Base-by-base conservation (phyloP, 495 filamentous ascomycete species). In the Lophiotrema nucula region DNA sequence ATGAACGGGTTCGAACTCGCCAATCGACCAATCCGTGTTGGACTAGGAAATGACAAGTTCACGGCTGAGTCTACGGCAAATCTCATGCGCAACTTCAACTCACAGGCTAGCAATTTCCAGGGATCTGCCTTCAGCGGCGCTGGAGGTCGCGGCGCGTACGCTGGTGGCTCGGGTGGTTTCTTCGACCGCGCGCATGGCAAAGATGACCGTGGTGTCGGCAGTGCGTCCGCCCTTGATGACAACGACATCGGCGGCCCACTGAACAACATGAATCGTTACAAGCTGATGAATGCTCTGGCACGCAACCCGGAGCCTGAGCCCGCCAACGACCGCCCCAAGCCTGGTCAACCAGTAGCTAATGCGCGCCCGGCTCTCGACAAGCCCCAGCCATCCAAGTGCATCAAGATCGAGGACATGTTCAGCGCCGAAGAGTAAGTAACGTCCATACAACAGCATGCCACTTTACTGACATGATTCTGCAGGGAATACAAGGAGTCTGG, bases 1-100 rank as follows among this genome's bases (percentile, higher is more conserved):
- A 97, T 99, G 93, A 99, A 99, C 76, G 91, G 92, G 46, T 99
- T 96, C 77, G 95, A 97, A 73, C 88, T 99, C 69, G 95, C 92
- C 69, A 92, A 92, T 76, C 91, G 95, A 67, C 90, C 89, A 51
- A 97, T 99, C 69, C 89, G 95, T 69, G 95, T 99, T 75, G 95
- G 95, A 73, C 90, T 99, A 79, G 95, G 95, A 75, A 99, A 96
- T 78, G 95, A 99, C 88, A 97, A 97, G 88, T 99, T 97, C 75
- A 97, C 93, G 77, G 88, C 91, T 62, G 93, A 97, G 77, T 92
- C 91, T 73, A 96, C 88, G 73, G 87, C 89, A 67, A 90, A 88
- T 73, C 83, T 95, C 61, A 75, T 93, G 54, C 91, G 91, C 79
- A 89, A 91, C 69, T 90, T 92, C 77, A 86, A 89, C 74, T 83